Conservation (phyloP, 257 asterid genomes). For the Solanum etuberosum region DNA sequence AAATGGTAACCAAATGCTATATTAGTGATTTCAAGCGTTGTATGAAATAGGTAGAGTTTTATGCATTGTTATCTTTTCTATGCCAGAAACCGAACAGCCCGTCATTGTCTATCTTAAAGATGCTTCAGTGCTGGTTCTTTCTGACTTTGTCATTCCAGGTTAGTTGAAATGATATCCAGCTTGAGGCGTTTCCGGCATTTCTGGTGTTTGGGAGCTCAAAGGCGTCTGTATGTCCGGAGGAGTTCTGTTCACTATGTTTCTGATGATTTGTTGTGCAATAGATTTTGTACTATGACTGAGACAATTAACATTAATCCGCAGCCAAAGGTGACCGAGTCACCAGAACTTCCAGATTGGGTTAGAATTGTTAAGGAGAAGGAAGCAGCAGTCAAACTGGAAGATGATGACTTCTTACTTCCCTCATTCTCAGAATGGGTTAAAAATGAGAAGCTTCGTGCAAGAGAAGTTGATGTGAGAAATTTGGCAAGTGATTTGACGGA, state of each 20-base stretch:
- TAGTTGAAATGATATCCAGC: slow-evolving; percentile 28
- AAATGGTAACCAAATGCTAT: background rate
- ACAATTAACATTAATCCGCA: slow-evolving; percentile 14
- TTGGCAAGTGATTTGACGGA: slow-evolving; percentile 22
- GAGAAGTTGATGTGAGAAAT: slow-evolving; percentile 23
- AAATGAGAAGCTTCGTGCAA: slow-evolving; percentile 21
- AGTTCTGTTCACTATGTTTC: slow-evolving; percentile 5
- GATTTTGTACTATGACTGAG: slow-evolving; percentile 31
- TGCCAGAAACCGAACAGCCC: background rate
- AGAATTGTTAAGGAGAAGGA: slow-evolving; percentile 11
- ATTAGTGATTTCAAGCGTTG: background rate
- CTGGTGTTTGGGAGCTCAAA: slow-evolving; percentile 15
- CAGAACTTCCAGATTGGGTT: slow-evolving; percentile 80
- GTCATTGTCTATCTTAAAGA: background rate
- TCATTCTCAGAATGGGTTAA: slow-evolving; percentile 64
- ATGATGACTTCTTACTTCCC: slow-evolving; percentile 80
- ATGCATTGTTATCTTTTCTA: background rate
- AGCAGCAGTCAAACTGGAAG: slow-evolving; percentile 5
- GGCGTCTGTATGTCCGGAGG: slow-evolving; percentile 1
- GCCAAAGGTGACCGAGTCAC: slow-evolving; percentile 35
- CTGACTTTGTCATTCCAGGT: background rate
- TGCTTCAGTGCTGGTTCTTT: background rate
- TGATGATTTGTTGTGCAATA: slow-evolving; percentile 13
- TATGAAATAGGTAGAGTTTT: background rate
- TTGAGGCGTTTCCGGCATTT: slow-evolving; percentile 16